Evolutionary conservation across 2,329 filamentous ascomycete species (phyloP).

Genomic region (Sporothrix humicola): DNA sequence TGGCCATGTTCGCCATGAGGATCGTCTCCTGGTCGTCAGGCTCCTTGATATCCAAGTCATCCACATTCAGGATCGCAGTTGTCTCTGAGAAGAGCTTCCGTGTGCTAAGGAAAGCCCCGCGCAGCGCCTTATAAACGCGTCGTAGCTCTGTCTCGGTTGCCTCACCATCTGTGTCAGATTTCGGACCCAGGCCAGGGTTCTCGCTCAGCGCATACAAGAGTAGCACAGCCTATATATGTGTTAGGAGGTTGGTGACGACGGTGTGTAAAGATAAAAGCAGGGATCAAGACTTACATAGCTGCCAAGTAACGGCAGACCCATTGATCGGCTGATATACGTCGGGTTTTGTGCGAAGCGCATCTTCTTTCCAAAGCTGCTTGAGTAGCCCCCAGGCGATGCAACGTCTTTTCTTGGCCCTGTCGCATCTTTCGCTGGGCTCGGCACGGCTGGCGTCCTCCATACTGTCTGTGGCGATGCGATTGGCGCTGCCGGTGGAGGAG

Average conservation of each 20-base stretch:
- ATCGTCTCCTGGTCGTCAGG: conserved; percentile 50
- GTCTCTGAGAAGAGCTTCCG: conserved; percentile 46
- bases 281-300: conserved; percentile 41
- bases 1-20: conserved; percentile 57
- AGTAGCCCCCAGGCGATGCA: conserved; percentile 13
- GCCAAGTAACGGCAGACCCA: conserved; percentile 47
- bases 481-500: background rate
- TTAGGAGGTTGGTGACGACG: background rate
- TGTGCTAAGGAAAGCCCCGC: conserved; percentile 44
- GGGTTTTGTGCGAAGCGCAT: conserved; percentile 47
- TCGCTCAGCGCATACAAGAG: conserved; percentile 48
- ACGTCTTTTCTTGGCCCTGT: background rate
- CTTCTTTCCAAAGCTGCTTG: conserved; percentile 38
- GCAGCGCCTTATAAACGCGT: conserved; percentile 46
- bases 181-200: conserved; percentile 43
- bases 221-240: conserved; percentile 44
- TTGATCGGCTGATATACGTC: conserved; percentile 46
- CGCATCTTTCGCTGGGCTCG: too few species aligned
- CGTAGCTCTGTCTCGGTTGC: conserved; percentile 45
- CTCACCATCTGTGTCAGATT: conserved; percentile 40
- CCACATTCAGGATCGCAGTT: conserved; percentile 44
- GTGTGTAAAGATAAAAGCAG: background rate
- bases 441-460: background rate
- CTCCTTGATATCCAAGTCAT: conserved; percentile 49
- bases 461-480: background rate